Evolutionary conservation across 495 filamentous ascomycete species (phyloP).

Genomic region (Gamarada debralockiae): DNA sequence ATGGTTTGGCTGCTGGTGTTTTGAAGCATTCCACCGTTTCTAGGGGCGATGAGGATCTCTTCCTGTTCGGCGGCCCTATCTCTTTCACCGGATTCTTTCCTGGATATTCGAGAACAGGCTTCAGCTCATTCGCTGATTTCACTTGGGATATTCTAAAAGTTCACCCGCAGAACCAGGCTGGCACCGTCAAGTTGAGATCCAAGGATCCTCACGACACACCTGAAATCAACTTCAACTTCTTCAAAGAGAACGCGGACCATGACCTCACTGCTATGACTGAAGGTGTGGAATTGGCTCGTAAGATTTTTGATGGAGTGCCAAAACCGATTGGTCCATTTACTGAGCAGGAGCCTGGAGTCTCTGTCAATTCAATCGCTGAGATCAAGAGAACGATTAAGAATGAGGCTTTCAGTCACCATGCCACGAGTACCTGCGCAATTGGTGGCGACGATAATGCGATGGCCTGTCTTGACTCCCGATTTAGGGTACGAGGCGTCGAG

Average conservation of each 20-base stretch:
- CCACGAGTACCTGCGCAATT: slow-evolving; percentile 53
- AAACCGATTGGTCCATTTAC: slow-evolving; percentile 33
- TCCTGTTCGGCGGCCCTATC: slow-evolving; percentile 49
- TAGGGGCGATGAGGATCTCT: slow-evolving; percentile 42
- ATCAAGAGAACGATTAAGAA: slow-evolving; percentile 46
- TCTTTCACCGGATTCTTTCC: slow-evolving; percentile 51
- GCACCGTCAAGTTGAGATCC: slow-evolving; percentile 43
- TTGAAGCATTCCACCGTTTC: slow-evolving; percentile 40
- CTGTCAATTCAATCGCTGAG: slow-evolving; percentile 34
- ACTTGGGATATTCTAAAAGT: slow-evolving; percentile 49
- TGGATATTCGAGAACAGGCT: slow-evolving; percentile 28
- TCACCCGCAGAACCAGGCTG: slow-evolving; percentile 47
- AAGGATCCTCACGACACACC: slow-evolving; percentile 53
- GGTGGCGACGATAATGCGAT: slow-evolving; percentile 49
- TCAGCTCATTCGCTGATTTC: slow-evolving; percentile 16
- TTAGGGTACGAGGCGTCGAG: slow-evolving; percentile 52
- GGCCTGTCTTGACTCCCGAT: slow-evolving; percentile 55
- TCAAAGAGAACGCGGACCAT: slow-evolving; percentile 28
- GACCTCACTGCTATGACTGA: slow-evolving; percentile 47
- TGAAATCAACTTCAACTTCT: slow-evolving; percentile 47
- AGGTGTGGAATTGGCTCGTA: slow-evolving; percentile 39
- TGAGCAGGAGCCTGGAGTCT: slow-evolving; percentile 46
- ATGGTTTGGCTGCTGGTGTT: slow-evolving; percentile 44
- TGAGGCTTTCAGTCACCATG: slow-evolving; percentile 57
- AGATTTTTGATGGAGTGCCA: slow-evolving; percentile 9